Evolutionary conservation across 805 yeast genomes (phyloP), one percentile per base, ranked within the genome.

Genomic region (Cyberlindnera bimundalis): DNA sequence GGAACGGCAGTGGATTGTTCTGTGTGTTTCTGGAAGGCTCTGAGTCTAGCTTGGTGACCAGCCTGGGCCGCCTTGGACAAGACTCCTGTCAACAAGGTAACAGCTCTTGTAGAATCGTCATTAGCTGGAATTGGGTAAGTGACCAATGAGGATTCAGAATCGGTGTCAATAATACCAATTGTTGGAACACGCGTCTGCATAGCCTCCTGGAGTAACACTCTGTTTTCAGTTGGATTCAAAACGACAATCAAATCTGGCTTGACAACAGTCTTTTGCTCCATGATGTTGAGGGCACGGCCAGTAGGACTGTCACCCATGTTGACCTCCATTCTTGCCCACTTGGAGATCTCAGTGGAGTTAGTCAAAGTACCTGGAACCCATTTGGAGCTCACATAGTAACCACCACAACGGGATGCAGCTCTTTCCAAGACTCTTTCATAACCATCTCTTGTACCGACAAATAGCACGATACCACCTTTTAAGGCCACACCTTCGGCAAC

Each of bases 281-380:
- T 69, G 15, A 70, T 68, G 20, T 70, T 61, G 31, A 84, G 67
- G 39, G 64, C 67, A 49, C 89, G 74, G 19, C 72, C 73, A 4
- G 95, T 84, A 26, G 82, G 77, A 19, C 64, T 55, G 58, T 89
- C 91, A 16, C 65, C 73, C 78, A 84, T 73, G 61, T 88, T 88
- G 35, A 90, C 79, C 66, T 87, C 95, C 43, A 74, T 76, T 55
- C 84, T 76, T 31, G 78, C 79, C 75, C 80, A 78, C 29, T 68
- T 66, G 9, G 76, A 66, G 17, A 84, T 79, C 58, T 79, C 84
- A 23, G 80, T 70, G 40, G 87, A 79, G 65, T 93, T 93, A 33
- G 98, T 88, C 51, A 93, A 72, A 18, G 95, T 84, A 50, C 99
- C 99, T 2, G 97, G 96, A 45, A 86, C 77, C 99, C 99, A 93